Base-by-base conservation (phyloP, 495 filamentous ascomycete genomes). In the Cercophora sp. region DNA sequence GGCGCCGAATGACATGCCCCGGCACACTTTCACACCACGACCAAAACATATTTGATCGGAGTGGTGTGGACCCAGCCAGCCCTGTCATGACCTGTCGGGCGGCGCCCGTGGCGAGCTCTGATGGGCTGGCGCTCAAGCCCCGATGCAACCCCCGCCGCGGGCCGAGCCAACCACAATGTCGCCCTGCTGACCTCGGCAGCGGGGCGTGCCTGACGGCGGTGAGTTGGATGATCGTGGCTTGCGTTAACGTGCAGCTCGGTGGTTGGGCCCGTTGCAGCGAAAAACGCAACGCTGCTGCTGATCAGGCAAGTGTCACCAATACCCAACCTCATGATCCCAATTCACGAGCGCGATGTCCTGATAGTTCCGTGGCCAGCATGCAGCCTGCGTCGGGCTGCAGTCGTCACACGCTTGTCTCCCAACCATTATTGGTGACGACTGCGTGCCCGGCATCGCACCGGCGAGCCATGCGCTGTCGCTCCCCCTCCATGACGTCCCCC, bases 51-150 rank as follows among this genome's bases (percentile, higher is more conserved):
- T n/a, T n/a, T n/a, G n/a, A n/a, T n/a, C n/a, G n/a, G n/a, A 24
- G 18, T 39, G 52, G n/a, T 13, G 36, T 37, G 37, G 29, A 5
- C 45, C 18, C 41, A 34, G 39, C 49, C n/a, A 25, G 31, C 25
- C 16, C 39, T 25, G 45, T 37, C 43, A 49, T 42, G 24, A n/a
- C 16, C 32, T 51, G n/a, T 23, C 36, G 32, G 36, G 36, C 48
- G 49, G n/a, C 16, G 18, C 11, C 55, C 53, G 61, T 64, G 61
- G 58, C 61, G 56, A 20, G 4, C 29, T 59, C 35, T 61, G 50
- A 64, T 64, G 58, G 61, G 61, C 58, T 58, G 55, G 50, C 51
- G 18, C 6, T 15, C 16, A 27, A 41, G 35, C 47, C 54, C 48
- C 35, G 44, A 51, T 49, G 43, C 48, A 31, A 48, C 45, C 40